These are phyloP conservation scores for Apophysomyces variabilis DNA, from an alignment of 371 early-diverging fungal genomes.

Conservation along the genomic window DNA sequence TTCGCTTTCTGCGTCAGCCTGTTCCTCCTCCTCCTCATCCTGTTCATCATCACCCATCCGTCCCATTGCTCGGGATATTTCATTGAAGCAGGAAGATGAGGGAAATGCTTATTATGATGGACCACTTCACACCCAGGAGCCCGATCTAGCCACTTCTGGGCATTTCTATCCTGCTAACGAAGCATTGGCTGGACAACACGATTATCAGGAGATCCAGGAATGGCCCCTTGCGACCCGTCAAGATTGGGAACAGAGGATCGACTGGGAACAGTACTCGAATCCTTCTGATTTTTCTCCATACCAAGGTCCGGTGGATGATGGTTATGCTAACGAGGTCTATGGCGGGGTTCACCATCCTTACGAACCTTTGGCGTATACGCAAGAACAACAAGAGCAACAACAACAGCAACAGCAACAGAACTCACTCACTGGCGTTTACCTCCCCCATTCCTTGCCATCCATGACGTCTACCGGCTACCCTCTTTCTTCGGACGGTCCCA, in stretches of 20 bases:
- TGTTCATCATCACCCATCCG: slow-evolving; percentile 21
- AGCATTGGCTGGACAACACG: slow-evolving; percentile 4
- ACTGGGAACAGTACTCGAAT: slow-evolving; percentile 9
- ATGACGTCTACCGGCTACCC: slow-evolving; percentile 14
- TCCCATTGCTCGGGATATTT: slow-evolving; percentile 7
- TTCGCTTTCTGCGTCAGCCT: not conserved
- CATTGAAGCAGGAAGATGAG: slow-evolving; percentile 9
- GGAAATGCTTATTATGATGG: slow-evolving; percentile 6
- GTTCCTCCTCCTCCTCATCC: slow-evolving; percentile 19
- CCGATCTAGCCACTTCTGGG: slow-evolving; percentile 21
- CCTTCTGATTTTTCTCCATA: slow-evolving; percentile 7
- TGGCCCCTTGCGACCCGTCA: slow-evolving; percentile 3
- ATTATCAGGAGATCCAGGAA: slow-evolving; percentile 8
- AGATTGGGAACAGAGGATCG: slow-evolving; percentile 1
- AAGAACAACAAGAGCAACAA: not conserved
- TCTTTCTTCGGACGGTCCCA: slow-evolving; percentile 9
- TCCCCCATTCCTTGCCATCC: slow-evolving; percentile 8
- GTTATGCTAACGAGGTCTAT: not conserved
- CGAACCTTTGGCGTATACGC: slow-evolving; percentile 3
- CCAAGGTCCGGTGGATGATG: slow-evolving; percentile 7
- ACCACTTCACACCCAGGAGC: slow-evolving; percentile 7
- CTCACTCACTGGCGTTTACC: not conserved
- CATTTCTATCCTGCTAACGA: slow-evolving; percentile 4
- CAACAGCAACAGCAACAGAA: not conserved
- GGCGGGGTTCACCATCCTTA: slow-evolving; percentile 1